These are phyloP conservation scores for Aspergillus calidoustus DNA, from an alignment of 2,329 filamentous ascomycete genomes.

Conservation along the genomic window DNA sequence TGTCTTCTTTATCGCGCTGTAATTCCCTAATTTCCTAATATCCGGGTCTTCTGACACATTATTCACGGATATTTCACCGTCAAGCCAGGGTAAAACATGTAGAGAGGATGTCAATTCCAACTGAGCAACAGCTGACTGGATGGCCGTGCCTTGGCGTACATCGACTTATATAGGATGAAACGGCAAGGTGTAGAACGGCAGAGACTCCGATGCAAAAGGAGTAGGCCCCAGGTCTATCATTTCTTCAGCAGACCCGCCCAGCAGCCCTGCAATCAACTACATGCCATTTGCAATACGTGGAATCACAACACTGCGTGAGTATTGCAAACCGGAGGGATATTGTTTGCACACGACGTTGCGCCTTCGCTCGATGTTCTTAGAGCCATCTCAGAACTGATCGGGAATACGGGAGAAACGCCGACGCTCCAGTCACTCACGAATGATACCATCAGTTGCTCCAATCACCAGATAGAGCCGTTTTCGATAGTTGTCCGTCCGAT, in stretches of 20 bases:
- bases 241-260: not conserved
- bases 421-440: not conserved
- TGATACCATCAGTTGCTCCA: not conserved
- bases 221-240: conserved; percentile 1
- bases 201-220: conserved; percentile 9
- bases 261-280: not conserved
- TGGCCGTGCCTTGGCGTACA: conserved; percentile 5
- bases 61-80: conserved; percentile 9
- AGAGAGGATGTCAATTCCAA: conserved; percentile 3
- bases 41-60: conserved; percentile 1
- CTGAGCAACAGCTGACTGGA: not conserved
- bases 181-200: conserved; percentile 1
- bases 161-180: conserved; percentile 7
- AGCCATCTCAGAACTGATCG: conserved; percentile 1
- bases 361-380: not conserved
- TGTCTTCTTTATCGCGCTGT: not conserved
- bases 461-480: not conserved
- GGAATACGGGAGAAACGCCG: conserved; percentile 4
- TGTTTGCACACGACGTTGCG: not conserved
- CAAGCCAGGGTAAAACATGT: not conserved
- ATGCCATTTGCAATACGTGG: not conserved
- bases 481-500: not conserved
- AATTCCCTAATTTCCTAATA: conserved; percentile 9
- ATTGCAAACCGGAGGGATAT: not conserved
- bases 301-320: not conserved